Evolutionary conservation across 306 rosid genomes (phyloP).

Genomic region (Herpetospermum pedunculosum): DNA sequence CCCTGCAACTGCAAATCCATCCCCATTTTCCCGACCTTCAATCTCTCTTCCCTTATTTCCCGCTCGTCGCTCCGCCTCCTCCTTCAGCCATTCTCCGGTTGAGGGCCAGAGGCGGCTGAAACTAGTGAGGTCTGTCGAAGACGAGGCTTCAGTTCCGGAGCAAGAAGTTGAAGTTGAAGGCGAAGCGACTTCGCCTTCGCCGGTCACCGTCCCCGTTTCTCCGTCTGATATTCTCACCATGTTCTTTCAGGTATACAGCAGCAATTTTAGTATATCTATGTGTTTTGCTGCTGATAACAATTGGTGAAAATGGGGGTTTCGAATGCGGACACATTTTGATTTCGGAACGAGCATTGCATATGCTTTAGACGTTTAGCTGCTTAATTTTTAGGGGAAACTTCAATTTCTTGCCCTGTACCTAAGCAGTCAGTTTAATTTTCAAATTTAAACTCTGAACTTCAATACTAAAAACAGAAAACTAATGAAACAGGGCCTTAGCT

Average conservation of each 20-base stretch:
- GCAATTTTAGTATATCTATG: background rate
- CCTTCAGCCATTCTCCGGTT: slow-evolving; percentile 8
- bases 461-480: too few species aligned
- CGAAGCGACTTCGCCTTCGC: slow-evolving; percentile 13
- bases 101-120: slow-evolving; percentile 14
- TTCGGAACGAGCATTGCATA: background rate
- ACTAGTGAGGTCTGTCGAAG: slow-evolving; percentile 27
- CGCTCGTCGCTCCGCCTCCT: slow-evolving; percentile 11
- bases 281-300: background rate
- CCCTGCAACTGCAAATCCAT: background rate
- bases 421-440: background rate
- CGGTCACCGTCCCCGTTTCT: slow-evolving; percentile 64
- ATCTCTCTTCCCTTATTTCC: slow-evolving; percentile 20
- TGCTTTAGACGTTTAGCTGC: background rate
- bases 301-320: background rate
- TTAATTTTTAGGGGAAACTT: background rate
- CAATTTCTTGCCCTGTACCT: background rate
- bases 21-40: background rate
- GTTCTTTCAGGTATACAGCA: slow-evolving; percentile 58
- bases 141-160: slow-evolving; percentile 33
- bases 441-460: background rate
- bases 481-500: too few species aligned
- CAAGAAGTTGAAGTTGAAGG: slow-evolving; percentile 18
- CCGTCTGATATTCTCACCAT: slow-evolving; percentile 71
- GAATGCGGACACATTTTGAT: background rate